These are phyloP conservation scores for Trichoderma pleuroti DNA, from an alignment of 2,329 filamentous ascomycete species.

Conservation along the genomic window DNA sequence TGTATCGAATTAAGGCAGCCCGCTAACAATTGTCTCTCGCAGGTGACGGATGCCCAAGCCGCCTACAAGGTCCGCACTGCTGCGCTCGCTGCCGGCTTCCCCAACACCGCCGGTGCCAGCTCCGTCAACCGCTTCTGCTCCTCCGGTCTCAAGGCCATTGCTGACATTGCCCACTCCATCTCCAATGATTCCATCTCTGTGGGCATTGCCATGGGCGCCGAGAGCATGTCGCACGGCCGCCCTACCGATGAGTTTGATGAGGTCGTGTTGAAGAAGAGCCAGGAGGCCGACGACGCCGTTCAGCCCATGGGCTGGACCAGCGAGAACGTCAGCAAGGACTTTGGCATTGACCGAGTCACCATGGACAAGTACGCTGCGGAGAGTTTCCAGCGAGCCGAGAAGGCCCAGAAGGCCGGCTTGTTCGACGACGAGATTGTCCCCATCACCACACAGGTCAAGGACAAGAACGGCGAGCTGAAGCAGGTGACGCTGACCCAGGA, in stretches of 20 bases:
- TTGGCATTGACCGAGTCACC: conserved; percentile 72
- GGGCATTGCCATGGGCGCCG: conserved; percentile 83
- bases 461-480: conserved; percentile 74
- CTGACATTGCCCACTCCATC: conserved; percentile 92
- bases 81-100: conserved; percentile 85
- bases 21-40: conserved; percentile 11
- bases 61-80: conserved; percentile 90
- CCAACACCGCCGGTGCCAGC: conserved; percentile 78
- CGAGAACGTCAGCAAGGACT: conserved; percentile 92
- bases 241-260: conserved; percentile 72
- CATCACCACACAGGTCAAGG: conserved; percentile 77
- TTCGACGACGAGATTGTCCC: conserved; percentile 94
- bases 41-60: conserved; percentile 81
- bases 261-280: conserved; percentile 65
- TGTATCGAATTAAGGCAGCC: not conserved
- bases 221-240: conserved; percentile 76
- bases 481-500: conserved; percentile 78
- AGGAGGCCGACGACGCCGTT: conserved; percentile 81
- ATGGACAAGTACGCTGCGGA: conserved; percentile 87
- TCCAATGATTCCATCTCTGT: conserved; percentile 74
- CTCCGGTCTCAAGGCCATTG: conserved; percentile 89
- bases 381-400: conserved; percentile 83
- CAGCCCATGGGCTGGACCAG: conserved; percentile 97
- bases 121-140: conserved; percentile 96
- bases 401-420: conserved; percentile 83